These are phyloP conservation scores for Chrysoporthe austroafricana DNA, from an alignment of 2,329 filamentous ascomycete species.

Conservation along the genomic window DNA sequence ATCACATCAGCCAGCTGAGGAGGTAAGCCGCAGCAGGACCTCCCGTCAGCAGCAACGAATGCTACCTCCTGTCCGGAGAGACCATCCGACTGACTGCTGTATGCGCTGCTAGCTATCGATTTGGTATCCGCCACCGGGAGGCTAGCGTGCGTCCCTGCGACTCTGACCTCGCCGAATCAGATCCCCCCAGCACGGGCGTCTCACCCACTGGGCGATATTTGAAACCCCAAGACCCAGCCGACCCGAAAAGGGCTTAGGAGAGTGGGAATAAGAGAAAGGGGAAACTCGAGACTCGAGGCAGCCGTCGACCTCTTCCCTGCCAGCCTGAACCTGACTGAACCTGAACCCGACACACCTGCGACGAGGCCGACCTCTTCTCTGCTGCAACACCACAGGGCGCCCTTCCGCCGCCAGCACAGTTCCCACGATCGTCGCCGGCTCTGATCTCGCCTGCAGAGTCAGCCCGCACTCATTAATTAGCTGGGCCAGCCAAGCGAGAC, in stretches of 20 bases:
- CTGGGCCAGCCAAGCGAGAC: slow-evolving; percentile 25
- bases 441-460: slow-evolving; percentile 12
- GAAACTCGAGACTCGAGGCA: slow-evolving; percentile 24
- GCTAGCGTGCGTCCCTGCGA: slow-evolving; percentile 20
- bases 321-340: not conserved
- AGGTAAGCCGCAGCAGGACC: slow-evolving; percentile 19
- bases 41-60: not conserved
- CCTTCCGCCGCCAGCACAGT: slow-evolving; percentile 1
- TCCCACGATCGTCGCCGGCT: slow-evolving; percentile 5
- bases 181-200: slow-evolving; percentile 23
- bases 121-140: slow-evolving; percentile 15
- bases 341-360: no score
- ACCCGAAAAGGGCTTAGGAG: slow-evolving; percentile 16
- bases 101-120: slow-evolving; percentile 3
- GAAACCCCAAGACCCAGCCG: slow-evolving; percentile 23
- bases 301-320: slow-evolving; percentile 4
- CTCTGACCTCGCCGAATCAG: slow-evolving; percentile 25
- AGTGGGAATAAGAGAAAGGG: slow-evolving; percentile 16
- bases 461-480: slow-evolving; percentile 16
- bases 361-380: no score
- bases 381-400: not conserved
- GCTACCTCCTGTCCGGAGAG: not conserved
- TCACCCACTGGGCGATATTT: slow-evolving; percentile 27
- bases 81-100: slow-evolving; percentile 5
- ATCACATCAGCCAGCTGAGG: slow-evolving; percentile 10